These are phyloP conservation scores for Tetraselmis striata DNA, from an alignment of 139 green algal species.

Conservation along the genomic window DNA sequence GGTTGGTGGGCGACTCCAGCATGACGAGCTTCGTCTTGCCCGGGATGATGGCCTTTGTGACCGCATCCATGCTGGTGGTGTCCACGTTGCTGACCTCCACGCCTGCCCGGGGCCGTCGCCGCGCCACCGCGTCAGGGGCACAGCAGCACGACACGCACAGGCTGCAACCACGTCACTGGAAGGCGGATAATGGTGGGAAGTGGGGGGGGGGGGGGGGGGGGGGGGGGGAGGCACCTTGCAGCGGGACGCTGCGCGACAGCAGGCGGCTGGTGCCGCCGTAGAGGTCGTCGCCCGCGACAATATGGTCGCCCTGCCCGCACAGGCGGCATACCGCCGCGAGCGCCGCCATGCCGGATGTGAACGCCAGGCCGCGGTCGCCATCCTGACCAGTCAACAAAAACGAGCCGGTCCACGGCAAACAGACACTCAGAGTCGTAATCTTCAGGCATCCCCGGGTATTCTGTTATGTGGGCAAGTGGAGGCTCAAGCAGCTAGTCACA, in stretches of 20 bases:
- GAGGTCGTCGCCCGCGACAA: conserved; percentile 91
- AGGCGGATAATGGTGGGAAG: too few relatives aligned
- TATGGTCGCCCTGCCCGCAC: conserved; percentile 49
- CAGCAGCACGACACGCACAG: conserved; percentile 23
- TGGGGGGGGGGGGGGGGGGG: too few relatives aligned
- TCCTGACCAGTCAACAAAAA: too few relatives aligned
- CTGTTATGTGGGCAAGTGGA: too few relatives aligned
- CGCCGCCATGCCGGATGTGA: conserved; percentile 91
- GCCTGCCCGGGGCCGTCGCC: conserved; percentile 39
- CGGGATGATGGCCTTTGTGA: conserved; percentile 48
- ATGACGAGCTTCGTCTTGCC: conserved; percentile 87
- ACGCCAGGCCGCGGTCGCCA: conserved; percentile 77
- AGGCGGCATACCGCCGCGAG: conserved; percentile 49
- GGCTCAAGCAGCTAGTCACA: too few relatives aligned
- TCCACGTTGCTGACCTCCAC: conserved; percentile 88
- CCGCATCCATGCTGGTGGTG: conserved; percentile 71
- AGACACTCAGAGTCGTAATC: too few relatives aligned
- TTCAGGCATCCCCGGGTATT: too few relatives aligned
- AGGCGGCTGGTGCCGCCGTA: conserved; percentile 92
- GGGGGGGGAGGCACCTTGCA: too few relatives aligned
- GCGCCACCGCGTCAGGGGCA: too few relatives aligned
- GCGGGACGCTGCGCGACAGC: conserved; percentile 44
- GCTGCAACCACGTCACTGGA: conserved; percentile 34
- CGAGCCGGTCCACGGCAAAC: too few relatives aligned
- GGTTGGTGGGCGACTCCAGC: conserved; percentile 97